Evolutionary conservation across 140 eudicot genomes (phyloP).

Genomic region (Stevia rebaudiana): DNA sequence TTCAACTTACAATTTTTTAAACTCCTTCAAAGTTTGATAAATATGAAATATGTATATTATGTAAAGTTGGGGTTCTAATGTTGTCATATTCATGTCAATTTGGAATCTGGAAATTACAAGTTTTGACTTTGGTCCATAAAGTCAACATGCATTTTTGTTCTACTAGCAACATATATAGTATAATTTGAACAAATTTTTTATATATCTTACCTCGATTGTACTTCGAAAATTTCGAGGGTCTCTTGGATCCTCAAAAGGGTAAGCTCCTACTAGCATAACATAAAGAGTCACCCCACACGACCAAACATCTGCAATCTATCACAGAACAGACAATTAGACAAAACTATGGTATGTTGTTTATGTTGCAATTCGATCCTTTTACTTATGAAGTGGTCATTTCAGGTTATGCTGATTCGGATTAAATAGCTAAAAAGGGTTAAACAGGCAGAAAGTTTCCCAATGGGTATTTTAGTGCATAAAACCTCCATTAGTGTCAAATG

Average conservation of each 20-base stretch:
- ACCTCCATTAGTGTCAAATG: neutral
- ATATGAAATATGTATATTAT: neutral
- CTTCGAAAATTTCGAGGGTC: slow-evolving; percentile 72
- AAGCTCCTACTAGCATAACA: slow-evolving; percentile 71
- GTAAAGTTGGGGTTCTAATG: neutral
- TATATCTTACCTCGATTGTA: slow-evolving; percentile 53
- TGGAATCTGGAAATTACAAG: neutral
- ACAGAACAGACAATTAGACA: slow-evolving; percentile 11
- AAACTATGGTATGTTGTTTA: neutral
- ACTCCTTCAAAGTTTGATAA: neutral
- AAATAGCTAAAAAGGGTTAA: neutral
- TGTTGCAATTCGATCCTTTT: neutral
- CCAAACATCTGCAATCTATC: slow-evolving; percentile 81
- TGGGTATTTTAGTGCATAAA: no score
- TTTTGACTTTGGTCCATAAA: slow-evolving; percentile 22
- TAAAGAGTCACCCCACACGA: slow-evolving; percentile 69
- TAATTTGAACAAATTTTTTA: neutral
- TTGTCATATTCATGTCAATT: neutral
- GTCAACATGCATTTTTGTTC: neutral
- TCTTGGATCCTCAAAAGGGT: slow-evolving; percentile 73
- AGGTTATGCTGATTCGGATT: neutral
- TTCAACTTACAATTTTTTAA: neutral
- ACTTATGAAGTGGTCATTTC: neutral
- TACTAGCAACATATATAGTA: neutral
- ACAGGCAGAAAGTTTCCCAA: neutral